Evolutionary conservation across 2,329 filamentous ascomycete species (phyloP).

Genomic region (Apiospora hydei): DNA sequence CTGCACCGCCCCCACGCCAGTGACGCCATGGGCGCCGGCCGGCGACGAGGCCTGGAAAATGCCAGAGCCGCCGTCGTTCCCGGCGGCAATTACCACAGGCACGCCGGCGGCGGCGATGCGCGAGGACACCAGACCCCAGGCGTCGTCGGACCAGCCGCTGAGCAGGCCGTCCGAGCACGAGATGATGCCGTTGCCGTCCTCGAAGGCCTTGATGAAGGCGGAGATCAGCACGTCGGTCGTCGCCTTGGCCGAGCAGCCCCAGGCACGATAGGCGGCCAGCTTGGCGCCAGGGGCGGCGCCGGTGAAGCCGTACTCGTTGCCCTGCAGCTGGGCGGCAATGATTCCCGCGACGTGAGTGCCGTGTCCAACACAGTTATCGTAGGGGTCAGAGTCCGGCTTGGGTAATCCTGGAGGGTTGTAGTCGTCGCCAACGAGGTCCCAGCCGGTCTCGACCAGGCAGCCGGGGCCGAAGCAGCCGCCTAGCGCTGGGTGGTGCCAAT

Average conservation of each 20-base stretch:
- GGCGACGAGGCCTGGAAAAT: conserved; percentile 30
- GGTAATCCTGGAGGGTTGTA: conserved; percentile 48
- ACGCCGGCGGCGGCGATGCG: conserved; percentile 50
- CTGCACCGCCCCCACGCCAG: conserved; percentile 30
- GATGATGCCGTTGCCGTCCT: conserved; percentile 43
- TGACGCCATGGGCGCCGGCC: conserved; percentile 28
- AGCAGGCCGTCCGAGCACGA: conserved; percentile 39
- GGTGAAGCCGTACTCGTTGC: conserved; percentile 33
- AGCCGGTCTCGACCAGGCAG: conserved; percentile 53
- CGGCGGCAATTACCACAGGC: conserved; percentile 48
- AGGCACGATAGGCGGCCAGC: conserved; percentile 32
- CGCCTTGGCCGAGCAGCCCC: conserved; percentile 30
- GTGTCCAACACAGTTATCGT: conserved; percentile 49
- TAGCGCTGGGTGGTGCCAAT: conserved; percentile 13
- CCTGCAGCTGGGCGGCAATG: conserved; percentile 37
- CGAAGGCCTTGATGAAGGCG: conserved; percentile 40
- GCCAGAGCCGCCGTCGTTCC: conserved; percentile 46
- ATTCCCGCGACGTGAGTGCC: conserved; percentile 55
- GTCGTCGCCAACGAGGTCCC: conserved; percentile 52
- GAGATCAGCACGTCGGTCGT: conserved; percentile 40
- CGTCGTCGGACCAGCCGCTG: conserved; percentile 41
- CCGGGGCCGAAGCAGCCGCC: conserved; percentile 37
- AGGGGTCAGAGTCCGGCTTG: conserved; percentile 48
- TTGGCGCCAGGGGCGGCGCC: conserved; percentile 33
- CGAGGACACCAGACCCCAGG: conserved; percentile 46